These are phyloP conservation scores for Amanita molliuscula DNA, from an alignment of 768 basidiomycete species.

Conservation along the genomic window DNA sequence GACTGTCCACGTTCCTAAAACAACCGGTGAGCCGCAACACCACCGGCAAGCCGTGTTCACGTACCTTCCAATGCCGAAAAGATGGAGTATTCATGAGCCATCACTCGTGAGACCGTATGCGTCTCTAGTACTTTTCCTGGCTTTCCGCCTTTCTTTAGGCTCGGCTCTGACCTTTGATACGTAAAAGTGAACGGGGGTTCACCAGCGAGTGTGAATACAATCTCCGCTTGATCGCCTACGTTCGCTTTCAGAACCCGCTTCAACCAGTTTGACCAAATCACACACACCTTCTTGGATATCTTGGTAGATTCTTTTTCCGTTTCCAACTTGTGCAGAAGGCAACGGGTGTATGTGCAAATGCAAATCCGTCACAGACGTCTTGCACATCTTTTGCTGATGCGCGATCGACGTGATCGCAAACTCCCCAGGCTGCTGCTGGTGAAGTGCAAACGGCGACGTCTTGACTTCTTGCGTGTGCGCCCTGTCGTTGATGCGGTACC, in stretches of 20 bases:
- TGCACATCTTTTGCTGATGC: slow-evolving; percentile 89
- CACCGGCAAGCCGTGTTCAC: slow-evolving; percentile 10
- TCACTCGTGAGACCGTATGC: slow-evolving; percentile 78
- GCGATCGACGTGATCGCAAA: slow-evolving; percentile 85
- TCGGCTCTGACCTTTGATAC: slow-evolving; percentile 76
- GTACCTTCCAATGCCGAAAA: slow-evolving; percentile 86
- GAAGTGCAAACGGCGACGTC: slow-evolving; percentile 75
- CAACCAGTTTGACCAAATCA: not conserved
- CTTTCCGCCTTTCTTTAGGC: slow-evolving; percentile 55
- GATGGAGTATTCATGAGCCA: slow-evolving; percentile 73
- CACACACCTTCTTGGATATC: slow-evolving; percentile 80
- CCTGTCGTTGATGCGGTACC: slow-evolving; percentile 77
- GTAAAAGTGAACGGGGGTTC: slow-evolving; percentile 96
- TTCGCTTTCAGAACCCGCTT: not conserved
- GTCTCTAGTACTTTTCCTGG: slow-evolving; percentile 80
- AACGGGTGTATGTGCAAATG: slow-evolving; percentile 67
- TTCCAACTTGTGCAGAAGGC: slow-evolving; percentile 82
- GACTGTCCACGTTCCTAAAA: slow-evolving; percentile 80
- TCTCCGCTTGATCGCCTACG: slow-evolving; percentile 86
- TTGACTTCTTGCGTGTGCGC: slow-evolving; percentile 63
- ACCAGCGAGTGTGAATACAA: slow-evolving; percentile 81
- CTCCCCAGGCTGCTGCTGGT: slow-evolving; percentile 72
- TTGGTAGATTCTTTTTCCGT: slow-evolving; percentile 73
- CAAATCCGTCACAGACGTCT: slow-evolving; percentile 69
- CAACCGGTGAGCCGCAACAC: slow-evolving; percentile 1